These are phyloP conservation scores for Chytriomyces confervae DNA, from an alignment of 192 early-diverging fungal genomes.

Conservation along the genomic window DNA sequence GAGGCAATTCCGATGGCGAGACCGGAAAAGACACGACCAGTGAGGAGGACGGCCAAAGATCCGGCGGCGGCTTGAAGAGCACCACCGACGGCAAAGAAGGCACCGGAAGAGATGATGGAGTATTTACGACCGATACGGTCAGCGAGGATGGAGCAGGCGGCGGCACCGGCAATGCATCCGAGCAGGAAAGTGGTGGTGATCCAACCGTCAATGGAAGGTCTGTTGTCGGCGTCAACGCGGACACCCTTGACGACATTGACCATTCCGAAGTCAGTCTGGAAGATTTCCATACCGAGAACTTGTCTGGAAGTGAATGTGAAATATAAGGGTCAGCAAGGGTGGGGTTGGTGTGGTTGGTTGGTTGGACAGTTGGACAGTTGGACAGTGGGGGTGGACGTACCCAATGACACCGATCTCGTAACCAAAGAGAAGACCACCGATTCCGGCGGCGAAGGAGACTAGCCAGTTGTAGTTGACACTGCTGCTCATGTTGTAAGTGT, in stretches of 20 bases:
- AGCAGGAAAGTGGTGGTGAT: slow-evolving; percentile 20
- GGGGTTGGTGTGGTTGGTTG: no score
- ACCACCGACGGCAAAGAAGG: slow-evolving; percentile 77
- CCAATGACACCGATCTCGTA: slow-evolving; percentile 35
- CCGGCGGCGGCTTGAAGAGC: slow-evolving; percentile 66
- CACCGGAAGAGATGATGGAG: slow-evolving; percentile 37
- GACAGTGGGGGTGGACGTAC: slow-evolving; percentile 52
- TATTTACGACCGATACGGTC: slow-evolving; percentile 20
- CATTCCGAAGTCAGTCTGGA: not conserved
- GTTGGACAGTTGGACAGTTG: slow-evolving; percentile 60
- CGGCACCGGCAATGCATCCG: slow-evolving; percentile 27
- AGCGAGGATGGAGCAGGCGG: slow-evolving; percentile 11
- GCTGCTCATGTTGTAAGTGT: no score
- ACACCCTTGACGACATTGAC: no score
- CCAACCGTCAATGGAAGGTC: not conserved
- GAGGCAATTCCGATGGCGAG: slow-evolving; percentile 75
- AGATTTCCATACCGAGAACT: not conserved
- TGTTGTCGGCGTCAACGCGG: not conserved
- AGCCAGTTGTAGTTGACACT: no score
- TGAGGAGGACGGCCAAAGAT: slow-evolving; percentile 67
- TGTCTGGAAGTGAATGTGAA: not conserved
- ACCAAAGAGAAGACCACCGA: no score
- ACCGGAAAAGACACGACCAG: slow-evolving; percentile 82
- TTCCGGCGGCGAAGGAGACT: no score
- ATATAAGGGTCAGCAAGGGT: not conserved